Evolutionary conservation across 129 eudicot species (phyloP).

Genomic region (Deinandra increscens): DNA sequence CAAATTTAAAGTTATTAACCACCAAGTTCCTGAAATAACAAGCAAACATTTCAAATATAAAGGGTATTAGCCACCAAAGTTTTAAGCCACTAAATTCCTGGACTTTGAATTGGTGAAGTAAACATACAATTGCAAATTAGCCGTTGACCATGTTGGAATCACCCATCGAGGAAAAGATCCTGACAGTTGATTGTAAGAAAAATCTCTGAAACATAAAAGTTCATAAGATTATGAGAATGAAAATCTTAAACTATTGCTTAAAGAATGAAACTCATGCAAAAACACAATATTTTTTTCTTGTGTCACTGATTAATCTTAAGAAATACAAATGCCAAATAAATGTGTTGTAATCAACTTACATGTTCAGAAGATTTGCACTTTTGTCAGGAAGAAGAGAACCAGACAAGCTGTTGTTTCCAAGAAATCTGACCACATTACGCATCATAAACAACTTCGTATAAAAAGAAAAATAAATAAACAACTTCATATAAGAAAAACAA

Average conservation of each 20-base stretch:
- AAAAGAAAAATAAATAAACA: neutral
- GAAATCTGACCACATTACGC: conserved; percentile 52
- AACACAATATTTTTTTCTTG: conserved; percentile 4
- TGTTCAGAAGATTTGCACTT: conserved; percentile 44
- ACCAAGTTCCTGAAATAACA: conserved; percentile 59
- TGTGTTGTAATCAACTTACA: conserved; percentile 43
- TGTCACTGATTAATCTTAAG: neutral
- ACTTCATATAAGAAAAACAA: neutral
- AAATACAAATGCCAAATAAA: conserved; percentile 5
- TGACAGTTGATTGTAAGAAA: conserved; percentile 71
- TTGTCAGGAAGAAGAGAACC: conserved; percentile 63
- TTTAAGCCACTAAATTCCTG: neutral
- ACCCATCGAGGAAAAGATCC: conserved; percentile 76
- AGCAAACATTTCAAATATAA: conserved; percentile 10
- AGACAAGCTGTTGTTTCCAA: conserved; percentile 67
- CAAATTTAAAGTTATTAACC: conserved; percentile 56
- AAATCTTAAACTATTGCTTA: neutral
- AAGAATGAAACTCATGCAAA: neutral
- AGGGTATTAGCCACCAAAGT: neutral
- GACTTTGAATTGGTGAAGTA: conserved; percentile 9
- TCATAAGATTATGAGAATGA: conserved; percentile 6
- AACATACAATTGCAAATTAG: conserved; percentile 63
- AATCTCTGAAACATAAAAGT: conserved; percentile 52
- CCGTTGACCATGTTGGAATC: conserved; percentile 31
- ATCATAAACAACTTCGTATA: neutral